phyloP scores from a whole-genome alignment of 1,284 basidiomycete species.

The Testicularia cyperi region DNA sequence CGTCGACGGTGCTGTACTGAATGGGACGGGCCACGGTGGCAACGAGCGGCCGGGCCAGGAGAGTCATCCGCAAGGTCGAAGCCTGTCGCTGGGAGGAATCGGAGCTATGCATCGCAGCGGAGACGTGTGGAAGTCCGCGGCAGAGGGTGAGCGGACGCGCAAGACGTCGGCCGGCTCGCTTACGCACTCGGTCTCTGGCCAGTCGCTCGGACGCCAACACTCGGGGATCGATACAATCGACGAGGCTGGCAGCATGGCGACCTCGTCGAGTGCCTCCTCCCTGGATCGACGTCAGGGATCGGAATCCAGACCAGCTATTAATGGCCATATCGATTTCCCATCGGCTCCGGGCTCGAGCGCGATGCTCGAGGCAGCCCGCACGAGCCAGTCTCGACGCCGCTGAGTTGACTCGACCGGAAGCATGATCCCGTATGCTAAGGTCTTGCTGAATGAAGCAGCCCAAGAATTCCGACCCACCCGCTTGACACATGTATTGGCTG shows the following conservation, averaged over 20 bases:
- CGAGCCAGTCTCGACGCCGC: slow-evolving; percentile 41
- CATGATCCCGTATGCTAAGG: no score
- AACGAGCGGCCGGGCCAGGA: slow-evolving; percentile 4
- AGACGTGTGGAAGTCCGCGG: slow-evolving; percentile 6
- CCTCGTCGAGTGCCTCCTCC: slow-evolving; percentile 6
- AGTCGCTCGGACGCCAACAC: no score
- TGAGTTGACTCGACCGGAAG: no score
- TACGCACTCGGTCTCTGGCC: slow-evolving; percentile 14
- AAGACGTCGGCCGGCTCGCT: slow-evolving; percentile 21
- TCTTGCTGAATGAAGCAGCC: no score
- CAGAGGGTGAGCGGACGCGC: slow-evolving; percentile 7
- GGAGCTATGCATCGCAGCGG: slow-evolving; percentile 16
- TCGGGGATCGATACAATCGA: slow-evolving; percentile 13
- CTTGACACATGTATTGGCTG: no score
- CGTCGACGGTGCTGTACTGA: no score
- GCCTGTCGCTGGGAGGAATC: slow-evolving; percentile 24
- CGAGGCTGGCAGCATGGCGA: slow-evolving; percentile 8
- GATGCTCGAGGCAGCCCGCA: slow-evolving; percentile 43
- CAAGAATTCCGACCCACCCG: no score
- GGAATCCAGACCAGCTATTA: no score
- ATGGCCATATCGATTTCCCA: slow-evolving; percentile 7
- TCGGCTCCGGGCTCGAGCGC: slow-evolving; percentile 28
- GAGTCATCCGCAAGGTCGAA: slow-evolving; percentile 24
- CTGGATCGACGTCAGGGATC: slow-evolving; percentile 5
- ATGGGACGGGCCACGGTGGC: background rate